Conservation (phyloP, 2,329 filamentous ascomycete species). For the Fusarium sp. region DNA sequence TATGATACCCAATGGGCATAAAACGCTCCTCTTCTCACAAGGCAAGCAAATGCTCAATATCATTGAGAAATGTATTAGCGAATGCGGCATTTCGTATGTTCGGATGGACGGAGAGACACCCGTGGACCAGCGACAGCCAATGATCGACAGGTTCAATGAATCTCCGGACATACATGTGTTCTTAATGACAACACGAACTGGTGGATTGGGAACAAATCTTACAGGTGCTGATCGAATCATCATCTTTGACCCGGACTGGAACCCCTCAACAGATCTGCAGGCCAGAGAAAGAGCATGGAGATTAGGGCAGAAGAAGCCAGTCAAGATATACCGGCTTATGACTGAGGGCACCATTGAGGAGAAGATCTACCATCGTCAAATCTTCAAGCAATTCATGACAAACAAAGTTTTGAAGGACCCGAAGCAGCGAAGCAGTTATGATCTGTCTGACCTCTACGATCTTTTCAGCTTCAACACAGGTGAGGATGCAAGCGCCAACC, state of each 20-base stretch:
- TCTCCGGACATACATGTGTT: conserved; percentile 85
- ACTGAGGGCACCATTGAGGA: conserved; percentile 98
- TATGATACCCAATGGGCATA: conserved; percentile 92
- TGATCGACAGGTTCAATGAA: conserved; percentile 94
- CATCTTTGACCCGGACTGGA: conserved; percentile 99
- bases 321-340: conserved; percentile 98
- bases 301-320: conserved; percentile 91
- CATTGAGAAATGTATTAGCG: conserved; percentile 81
- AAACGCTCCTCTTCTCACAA: conserved; percentile 92
- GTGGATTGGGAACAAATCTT: conserved; percentile 91
- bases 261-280: conserved; percentile 95
- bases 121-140: conserved; percentile 85
- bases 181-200: conserved; percentile 93
- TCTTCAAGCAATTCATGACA: conserved; percentile 97
- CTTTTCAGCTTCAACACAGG: conserved; percentile 78
- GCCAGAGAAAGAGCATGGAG: conserved; percentile 96
- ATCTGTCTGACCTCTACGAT: conserved; percentile 89
- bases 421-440: conserved; percentile 91
- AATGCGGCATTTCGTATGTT: conserved; percentile 78
- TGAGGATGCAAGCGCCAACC: conserved; percentile 73
- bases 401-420: conserved; percentile 97
- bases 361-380: conserved; percentile 98
- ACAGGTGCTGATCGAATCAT: conserved; percentile 96
- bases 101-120: conserved; percentile 95
- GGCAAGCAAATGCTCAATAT: conserved; percentile 96